Evolutionary conservation across 1,284 basidiomycete species (phyloP), one percentile per base, ranked within the genome.

Genomic region (Puccinia hordei): DNA sequence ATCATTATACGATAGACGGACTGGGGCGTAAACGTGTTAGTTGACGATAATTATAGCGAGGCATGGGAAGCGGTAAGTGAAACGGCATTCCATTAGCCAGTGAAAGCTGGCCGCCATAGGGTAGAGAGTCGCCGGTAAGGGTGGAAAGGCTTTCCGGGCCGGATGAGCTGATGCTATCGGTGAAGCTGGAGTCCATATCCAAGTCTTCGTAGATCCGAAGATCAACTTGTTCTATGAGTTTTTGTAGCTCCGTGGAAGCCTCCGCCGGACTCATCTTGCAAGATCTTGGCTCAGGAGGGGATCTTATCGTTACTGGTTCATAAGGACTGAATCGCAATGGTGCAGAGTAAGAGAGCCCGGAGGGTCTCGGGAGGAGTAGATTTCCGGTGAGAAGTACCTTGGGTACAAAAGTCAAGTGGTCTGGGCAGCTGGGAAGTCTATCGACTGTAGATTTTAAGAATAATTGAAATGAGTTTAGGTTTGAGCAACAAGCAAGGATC

Each of bases 221-320:
- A 24, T 59, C 30, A 13, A 59, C 27, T 59, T 59, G 57, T 33
- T 59, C 57, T 22, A 59, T 59, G 12, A 59, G 30, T 13, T 30
- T 33, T 19, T 33, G 57, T 2, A 59, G 57, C 5, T 59, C 57
- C 27, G 24, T 30, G 24, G 57, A 59, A 3, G 57, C 57, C 15
- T 59, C 57, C 15, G 57, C 57, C 30, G 57, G 57, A 33, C 27
- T 59, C 57, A 59, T 59, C 30, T 33, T 33, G 57, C 57, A 59
- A 12, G 57, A 59, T 59, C 30, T 59, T 4, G 57, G 57, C 30
- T 15, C 57, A 15, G 57, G 57, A 9, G 13, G 57, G 10, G 57
- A 33, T 6, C 30, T 30, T 30, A 59, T 59, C 15, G 24, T 15
- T 8, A 30, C 57, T 33, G 5, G 3, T 1, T 33, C 53, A 24